Conservation (phyloP, 306 rosid species). For the Argentina anserina region DNA sequence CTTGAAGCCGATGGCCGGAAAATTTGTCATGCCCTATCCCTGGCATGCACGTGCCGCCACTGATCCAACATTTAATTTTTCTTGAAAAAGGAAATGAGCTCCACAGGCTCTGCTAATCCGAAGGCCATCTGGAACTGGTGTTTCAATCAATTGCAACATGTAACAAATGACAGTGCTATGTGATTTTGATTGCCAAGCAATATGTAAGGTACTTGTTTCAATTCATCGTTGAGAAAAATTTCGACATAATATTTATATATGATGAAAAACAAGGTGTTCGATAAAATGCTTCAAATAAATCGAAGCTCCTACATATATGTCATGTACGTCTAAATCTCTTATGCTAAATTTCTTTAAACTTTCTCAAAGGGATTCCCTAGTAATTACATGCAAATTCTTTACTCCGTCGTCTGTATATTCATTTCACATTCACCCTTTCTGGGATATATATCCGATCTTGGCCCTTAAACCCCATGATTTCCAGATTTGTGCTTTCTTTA, state of each 20-base stretch:
- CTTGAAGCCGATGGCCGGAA: no score
- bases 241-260: not conserved
- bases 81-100: not conserved
- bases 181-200: not conserved
- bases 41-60: no score
- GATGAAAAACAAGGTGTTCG: not conserved
- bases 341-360: no score
- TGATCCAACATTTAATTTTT: not conserved
- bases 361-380: no score
- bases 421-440: not conserved
- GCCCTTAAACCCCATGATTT: not conserved
- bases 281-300: not conserved
- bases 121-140: not conserved
- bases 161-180: not conserved
- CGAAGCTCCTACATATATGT: not conserved
- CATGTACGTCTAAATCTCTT: no score
- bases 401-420: not conserved
- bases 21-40: no score
- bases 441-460: not conserved
- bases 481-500: not conserved
- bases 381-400: not conserved
- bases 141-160: not conserved
- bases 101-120: not conserved
- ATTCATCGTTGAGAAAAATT: not conserved
- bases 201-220: not conserved